These are phyloP conservation scores for Pseudozyma sp. DNA, from an alignment of 1,284 basidiomycete species.

Conservation along the genomic window DNA sequence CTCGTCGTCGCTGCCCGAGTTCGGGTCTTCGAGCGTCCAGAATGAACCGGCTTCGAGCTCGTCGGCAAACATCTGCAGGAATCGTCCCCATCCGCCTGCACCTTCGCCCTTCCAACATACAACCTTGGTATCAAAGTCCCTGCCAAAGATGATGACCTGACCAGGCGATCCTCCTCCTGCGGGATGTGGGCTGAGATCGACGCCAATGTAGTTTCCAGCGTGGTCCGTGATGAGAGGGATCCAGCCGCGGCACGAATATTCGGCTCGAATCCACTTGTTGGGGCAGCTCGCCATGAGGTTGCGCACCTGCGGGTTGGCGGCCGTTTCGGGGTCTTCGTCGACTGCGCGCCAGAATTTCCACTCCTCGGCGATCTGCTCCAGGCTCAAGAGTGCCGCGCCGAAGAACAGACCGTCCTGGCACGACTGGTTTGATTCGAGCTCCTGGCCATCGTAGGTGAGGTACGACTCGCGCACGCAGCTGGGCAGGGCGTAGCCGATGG, in stretches of 20 bases:
- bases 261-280: conserved; percentile 86
- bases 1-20: conserved; percentile 51
- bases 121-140: conserved; percentile 97
- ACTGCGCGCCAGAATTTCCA: conserved; percentile 67
- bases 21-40: conserved; percentile 56
- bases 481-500: conserved; percentile 60
- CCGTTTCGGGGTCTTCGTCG: conserved; percentile 63
- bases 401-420: conserved; percentile 68
- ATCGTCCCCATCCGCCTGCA: conserved; percentile 90
- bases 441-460: conserved; percentile 64
- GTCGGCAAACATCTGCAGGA: conserved; percentile 91
- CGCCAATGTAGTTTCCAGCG: conserved; percentile 94
- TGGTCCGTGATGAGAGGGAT: conserved; percentile 93
- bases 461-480: conserved; percentile 64
- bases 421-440: conserved; percentile 62
- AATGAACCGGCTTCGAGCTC: conserved; percentile 87
- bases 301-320: conserved; percentile 57
- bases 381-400: conserved; percentile 61
- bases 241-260: conserved; percentile 95
- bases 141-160: conserved; percentile 96
- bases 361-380: conserved; percentile 62
- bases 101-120: conserved; percentile 82
- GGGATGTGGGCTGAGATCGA: conserved; percentile 86
- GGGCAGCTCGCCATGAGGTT: conserved; percentile 85
- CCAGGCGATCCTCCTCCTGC: conserved; percentile 76